Percentiles rank a stretch among this genome's conserved stretches.
These are phyloP conservation scores for Grosmannia serpens DNA, from an alignment of 2,329 filamentous ascomycete species.

Conservation along the genomic window DNA sequence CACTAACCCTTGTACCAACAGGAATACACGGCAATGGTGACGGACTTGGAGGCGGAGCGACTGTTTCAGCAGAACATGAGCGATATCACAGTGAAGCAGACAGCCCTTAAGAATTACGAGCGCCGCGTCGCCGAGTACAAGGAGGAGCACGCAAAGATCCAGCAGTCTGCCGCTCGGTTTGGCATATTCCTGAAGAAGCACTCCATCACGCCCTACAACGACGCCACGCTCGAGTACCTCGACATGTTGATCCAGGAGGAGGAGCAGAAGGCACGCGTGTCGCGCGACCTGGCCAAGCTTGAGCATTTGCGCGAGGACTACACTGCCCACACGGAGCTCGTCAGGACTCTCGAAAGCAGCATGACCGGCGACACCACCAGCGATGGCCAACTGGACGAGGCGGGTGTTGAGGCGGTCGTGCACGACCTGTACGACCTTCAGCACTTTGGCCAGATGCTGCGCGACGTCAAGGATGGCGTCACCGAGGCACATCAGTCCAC, in stretches of 20 bases:
- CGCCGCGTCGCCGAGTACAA: conserved; percentile 17
- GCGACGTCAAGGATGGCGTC: conserved; percentile 2
- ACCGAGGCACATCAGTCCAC: background rate
- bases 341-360: conserved; percentile 11
- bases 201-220: conserved; percentile 27
- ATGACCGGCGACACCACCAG: background rate
- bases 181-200: conserved; percentile 25
- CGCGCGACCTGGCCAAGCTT: conserved; percentile 15
- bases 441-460: conserved; percentile 3
- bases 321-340: conserved; percentile 12
- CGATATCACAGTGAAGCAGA: conserved; percentile 15
- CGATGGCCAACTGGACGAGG: background rate
- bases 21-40: conserved; percentile 12
- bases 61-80: conserved; percentile 15
- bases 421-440: background rate
- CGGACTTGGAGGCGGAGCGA: conserved; percentile 15
- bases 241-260: conserved; percentile 26
- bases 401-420: conserved; percentile 1
- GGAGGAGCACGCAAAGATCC: conserved; percentile 21
- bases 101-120: conserved; percentile 15
- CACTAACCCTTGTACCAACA: background rate
- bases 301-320: conserved; percentile 13
- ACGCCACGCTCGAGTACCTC: conserved; percentile 26
- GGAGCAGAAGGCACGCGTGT: conserved; percentile 19
- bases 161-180: conserved; percentile 24